These are phyloP conservation scores for Graphium sp. DNA, from an alignment of 2,329 filamentous ascomycete genomes.

Conservation along the genomic window DNA sequence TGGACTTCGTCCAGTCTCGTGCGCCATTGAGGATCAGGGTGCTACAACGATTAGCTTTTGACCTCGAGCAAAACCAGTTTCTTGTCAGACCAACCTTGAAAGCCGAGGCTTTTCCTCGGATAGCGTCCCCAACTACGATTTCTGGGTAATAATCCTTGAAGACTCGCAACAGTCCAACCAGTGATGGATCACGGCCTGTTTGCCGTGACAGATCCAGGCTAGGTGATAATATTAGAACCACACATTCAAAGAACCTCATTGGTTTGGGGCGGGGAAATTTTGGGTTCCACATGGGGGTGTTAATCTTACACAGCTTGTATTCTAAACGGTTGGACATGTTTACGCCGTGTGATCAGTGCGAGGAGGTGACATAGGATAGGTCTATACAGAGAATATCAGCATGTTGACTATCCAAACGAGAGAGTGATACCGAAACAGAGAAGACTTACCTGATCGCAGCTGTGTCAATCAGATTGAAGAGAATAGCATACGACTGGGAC, in stretches of 20 bases:
- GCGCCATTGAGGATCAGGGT: constrained; percentile 64
- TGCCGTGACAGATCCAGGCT: constrained; percentile 41
- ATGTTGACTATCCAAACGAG: neutral
- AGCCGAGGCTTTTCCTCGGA: constrained; percentile 40
- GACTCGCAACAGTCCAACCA: constrained; percentile 61
- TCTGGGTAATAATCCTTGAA: constrained; percentile 87
- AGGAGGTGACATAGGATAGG: constrained; percentile 58
- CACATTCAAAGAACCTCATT: neutral
- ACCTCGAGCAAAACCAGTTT: neutral
- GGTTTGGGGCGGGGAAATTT: neutral
- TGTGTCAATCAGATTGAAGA: constrained; percentile 73
- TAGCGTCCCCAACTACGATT: constrained; percentile 59
- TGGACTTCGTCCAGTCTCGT: constrained; percentile 51
- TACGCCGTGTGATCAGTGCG: constrained; percentile 61
- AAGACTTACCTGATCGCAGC: constrained; percentile 47
- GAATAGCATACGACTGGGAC: constrained; percentile 52
- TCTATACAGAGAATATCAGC: constrained; percentile 16
- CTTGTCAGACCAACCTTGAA: constrained; percentile 33
- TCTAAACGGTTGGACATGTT: constrained; percentile 68
- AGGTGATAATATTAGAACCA: neutral
- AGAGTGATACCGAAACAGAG: neutral
- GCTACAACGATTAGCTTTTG: constrained; percentile 25
- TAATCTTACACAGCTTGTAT: constrained; percentile 54
- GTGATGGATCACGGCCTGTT: constrained; percentile 53
- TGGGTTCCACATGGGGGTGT: neutral